Conservation (phyloP, 2,329 filamentous ascomycete species). For the Trichoderma breve region DNA sequence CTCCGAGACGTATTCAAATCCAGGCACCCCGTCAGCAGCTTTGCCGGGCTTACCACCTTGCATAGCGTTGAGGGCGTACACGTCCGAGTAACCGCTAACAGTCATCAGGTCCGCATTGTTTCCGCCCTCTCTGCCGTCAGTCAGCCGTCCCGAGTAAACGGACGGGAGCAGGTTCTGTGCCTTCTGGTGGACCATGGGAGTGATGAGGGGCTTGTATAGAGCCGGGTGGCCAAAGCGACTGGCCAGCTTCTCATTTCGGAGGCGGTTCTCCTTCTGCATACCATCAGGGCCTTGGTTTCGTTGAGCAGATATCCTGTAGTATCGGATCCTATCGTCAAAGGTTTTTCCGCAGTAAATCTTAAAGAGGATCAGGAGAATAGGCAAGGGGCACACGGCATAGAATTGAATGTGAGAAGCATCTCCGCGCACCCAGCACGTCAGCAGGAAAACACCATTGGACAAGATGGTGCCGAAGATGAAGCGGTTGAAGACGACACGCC, state of each 20-base stretch:
- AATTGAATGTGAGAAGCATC: conserved; percentile 60
- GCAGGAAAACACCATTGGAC: conserved; percentile 72
- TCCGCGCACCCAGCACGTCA: conserved; percentile 71
- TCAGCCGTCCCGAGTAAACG: conserved; percentile 78
- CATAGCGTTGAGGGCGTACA: conserved; percentile 81
- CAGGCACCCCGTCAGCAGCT: conserved; percentile 50
- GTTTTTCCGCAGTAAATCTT: conserved; percentile 76
- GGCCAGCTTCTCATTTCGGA: conserved; percentile 66
- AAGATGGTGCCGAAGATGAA: conserved; percentile 79
- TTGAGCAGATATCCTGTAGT: conserved; percentile 64
- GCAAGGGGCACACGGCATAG: conserved; percentile 68
- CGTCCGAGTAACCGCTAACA: conserved; percentile 76
- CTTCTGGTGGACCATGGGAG: conserved; percentile 92
- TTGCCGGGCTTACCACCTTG: conserved; percentile 50
- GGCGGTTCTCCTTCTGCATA: conserved; percentile 50
- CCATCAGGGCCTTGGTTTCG: conserved; percentile 45
- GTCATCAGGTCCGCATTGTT: conserved; percentile 54
- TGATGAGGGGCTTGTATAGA: conserved; percentile 83
- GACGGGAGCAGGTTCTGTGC: conserved; percentile 83
- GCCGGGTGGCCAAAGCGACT: conserved; percentile 87
- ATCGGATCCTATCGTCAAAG: conserved; percentile 80
- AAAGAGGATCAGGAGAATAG: conserved; percentile 76
- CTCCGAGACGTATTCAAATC: conserved; percentile 89
- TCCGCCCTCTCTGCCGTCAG: conserved; percentile 61
- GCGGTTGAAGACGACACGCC: conserved; percentile 91